phyloP scores from a whole-genome alignment of 1,284 basidiomycete genomes.

The Ganoderma leucocontextum region DNA sequence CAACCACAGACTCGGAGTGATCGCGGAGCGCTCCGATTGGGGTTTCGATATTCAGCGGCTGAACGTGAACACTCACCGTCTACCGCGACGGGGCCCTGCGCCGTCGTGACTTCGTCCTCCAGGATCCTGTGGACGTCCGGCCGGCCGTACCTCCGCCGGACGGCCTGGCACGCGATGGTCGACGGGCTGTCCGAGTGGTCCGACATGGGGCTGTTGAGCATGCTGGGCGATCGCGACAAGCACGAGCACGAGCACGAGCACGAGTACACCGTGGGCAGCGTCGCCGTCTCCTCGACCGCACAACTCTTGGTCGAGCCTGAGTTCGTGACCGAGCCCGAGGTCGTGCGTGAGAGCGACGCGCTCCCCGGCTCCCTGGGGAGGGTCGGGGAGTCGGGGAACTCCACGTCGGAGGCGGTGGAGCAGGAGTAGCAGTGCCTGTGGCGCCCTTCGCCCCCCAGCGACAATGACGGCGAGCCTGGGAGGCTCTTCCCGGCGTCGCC shows the following conservation, averaged over 20 bases:
- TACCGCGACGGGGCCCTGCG: conserved; percentile 34
- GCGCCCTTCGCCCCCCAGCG: conserved; percentile 19
- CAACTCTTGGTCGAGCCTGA: not conserved
- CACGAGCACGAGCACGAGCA: not conserved
- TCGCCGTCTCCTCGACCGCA: not conserved
- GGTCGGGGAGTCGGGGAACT: not conserved
- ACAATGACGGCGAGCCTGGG: not conserved
- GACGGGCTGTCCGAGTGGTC: not conserved
- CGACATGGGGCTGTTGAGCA: not conserved
- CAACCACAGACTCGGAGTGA: not conserved
- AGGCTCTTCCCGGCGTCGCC: not conserved
- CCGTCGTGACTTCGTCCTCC: conserved; percentile 31
- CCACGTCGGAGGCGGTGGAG: not conserved
- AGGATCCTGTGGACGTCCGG: conserved; percentile 32
- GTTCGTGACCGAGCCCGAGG: not conserved
- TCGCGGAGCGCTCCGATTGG: conserved; percentile 6
- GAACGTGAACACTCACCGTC: conserved; percentile 29
- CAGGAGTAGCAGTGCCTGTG: not conserved
- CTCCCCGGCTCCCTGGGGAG: not conserved
- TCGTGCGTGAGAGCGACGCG: not conserved
- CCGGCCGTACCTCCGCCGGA: conserved; percentile 23
- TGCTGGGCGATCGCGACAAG: conserved; percentile 1
- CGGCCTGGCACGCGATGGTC: not conserved
- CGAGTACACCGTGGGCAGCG: not conserved
- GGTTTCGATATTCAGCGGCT: not conserved